Evolutionary conservation across 768 basidiomycete species (phyloP).

Genomic region (Suillus placidus): DNA sequence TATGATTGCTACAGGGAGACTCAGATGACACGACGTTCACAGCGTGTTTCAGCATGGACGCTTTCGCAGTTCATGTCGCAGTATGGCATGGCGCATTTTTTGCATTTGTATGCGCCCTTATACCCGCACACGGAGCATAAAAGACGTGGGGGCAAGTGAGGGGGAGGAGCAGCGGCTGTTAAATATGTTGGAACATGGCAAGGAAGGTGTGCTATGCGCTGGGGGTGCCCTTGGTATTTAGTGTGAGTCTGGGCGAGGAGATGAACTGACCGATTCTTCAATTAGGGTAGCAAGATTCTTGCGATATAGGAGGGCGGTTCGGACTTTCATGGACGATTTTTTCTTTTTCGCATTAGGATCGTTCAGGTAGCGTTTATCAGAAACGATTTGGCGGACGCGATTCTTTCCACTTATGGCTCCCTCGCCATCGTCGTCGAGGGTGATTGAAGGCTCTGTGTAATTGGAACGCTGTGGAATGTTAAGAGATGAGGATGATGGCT

Average conservation of each 20-base stretch:
- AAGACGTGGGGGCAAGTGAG: conserved; percentile 65
- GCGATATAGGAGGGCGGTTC: conserved; percentile 79
- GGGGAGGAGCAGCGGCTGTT: conserved; percentile 62
- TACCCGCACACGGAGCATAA: conserved; percentile 89
- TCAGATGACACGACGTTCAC: conserved; percentile 71
- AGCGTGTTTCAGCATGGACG: conserved; percentile 79
- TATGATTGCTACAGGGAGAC: background rate
- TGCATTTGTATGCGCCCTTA: conserved; percentile 79
- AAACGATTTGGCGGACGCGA: conserved; percentile 21
- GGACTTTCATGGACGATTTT: conserved; percentile 80
- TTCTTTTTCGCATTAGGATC: conserved; percentile 53
- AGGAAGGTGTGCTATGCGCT: conserved; percentile 64
- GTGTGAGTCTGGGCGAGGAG: background rate
- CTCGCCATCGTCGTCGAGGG: conserved; percentile 50
- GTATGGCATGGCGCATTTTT: conserved; percentile 73
- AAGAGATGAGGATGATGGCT: conserved; percentile 1
- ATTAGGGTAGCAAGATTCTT: conserved; percentile 75
- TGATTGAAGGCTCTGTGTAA: conserved; percentile 60
- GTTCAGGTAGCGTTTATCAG: conserved; percentile 22
- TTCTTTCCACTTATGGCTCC: conserved; percentile 48
- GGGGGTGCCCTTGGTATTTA: background rate
- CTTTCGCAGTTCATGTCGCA: conserved; percentile 74
- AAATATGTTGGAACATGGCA: conserved; percentile 66
- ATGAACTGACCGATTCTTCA: conserved; percentile 74
- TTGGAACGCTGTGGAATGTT: conserved; percentile 65